These are phyloP conservation scores for Pyrenula massariospora DNA, from an alignment of 495 filamentous ascomycete genomes.

Conservation along the genomic window DNA sequence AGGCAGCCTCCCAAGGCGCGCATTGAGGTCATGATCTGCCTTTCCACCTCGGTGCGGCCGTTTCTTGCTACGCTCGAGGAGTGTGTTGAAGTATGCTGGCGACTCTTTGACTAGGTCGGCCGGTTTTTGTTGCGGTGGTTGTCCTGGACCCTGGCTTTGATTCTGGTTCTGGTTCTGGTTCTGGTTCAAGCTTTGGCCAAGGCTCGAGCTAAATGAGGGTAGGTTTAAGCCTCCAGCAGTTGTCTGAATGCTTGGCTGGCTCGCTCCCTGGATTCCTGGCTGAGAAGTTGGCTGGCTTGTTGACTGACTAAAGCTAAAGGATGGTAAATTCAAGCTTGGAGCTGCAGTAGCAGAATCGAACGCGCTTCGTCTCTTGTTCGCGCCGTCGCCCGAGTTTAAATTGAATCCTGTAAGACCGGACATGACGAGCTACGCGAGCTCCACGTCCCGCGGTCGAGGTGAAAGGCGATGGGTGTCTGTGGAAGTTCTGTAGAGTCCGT, in stretches of 20 bases:
- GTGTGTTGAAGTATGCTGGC: constrained; percentile 74
- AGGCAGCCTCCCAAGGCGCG: constrained; percentile 35
- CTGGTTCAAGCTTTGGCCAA: constrained; percentile 21
- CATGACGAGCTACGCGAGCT: background rate
- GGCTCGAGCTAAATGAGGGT: constrained; percentile 16
- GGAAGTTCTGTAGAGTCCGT: too few species aligned
- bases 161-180: background rate
- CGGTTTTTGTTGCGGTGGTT: background rate
- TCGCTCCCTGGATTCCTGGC: background rate
- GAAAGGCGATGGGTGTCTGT: too few species aligned
- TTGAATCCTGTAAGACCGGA: background rate
- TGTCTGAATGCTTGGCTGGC: background rate
- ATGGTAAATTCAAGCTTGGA: background rate
- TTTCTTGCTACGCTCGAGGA: constrained; percentile 63
- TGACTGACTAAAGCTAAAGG: background rate
- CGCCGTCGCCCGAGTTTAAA: background rate
- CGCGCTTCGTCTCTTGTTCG: background rate
- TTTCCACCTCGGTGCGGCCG: constrained; percentile 16
- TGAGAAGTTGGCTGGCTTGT: background rate
- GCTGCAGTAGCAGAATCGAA: background rate
- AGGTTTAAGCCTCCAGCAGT: background rate
- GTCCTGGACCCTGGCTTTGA: background rate
- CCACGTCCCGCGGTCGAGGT: too few species aligned
- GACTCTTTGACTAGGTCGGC: background rate
- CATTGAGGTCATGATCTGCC: constrained; percentile 22